These are phyloP conservation scores for Cutaneotrichosporon cutaneum DNA, from an alignment of 1,284 basidiomycete genomes.

Conservation along the genomic window DNA sequence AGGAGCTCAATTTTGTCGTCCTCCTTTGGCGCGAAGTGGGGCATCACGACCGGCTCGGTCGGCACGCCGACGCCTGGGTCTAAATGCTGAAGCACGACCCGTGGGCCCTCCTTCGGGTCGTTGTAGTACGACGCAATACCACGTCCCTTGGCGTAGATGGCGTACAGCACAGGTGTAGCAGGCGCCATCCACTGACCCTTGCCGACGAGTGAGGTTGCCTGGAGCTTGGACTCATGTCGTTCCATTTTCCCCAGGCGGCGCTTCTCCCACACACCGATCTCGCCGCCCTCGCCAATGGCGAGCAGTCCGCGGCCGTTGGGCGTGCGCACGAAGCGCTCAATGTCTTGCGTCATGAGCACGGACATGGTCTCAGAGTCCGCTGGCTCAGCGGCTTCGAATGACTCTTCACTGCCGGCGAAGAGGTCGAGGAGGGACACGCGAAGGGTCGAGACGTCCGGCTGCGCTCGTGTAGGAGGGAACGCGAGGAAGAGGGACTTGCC, in stretches of 20 bases:
- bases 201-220: conserved; percentile 32
- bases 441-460: conserved; percentile 20
- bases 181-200: conserved; percentile 41
- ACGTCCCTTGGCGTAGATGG: conserved; percentile 50
- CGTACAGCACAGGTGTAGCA: conserved; percentile 24
- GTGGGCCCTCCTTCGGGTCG: conserved; percentile 17
- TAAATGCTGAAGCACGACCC: conserved; percentile 44
- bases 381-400: conserved; percentile 14
- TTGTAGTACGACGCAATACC: conserved; percentile 43
- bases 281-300: conserved; percentile 38
- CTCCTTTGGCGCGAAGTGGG: conserved; percentile 35
- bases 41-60: conserved; percentile 34
- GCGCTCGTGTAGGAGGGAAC: conserved; percentile 18
- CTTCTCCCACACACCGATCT: conserved; percentile 47
- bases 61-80: conserved; percentile 32
- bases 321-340: conserved; percentile 46
- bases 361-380: conserved; percentile 21
- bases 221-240: conserved; percentile 12
- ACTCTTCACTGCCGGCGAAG: conserved; percentile 23
- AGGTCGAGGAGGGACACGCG: conserved; percentile 28
- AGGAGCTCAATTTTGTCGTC: conserved; percentile 45
- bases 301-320: conserved; percentile 51
- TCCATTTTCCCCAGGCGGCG: conserved; percentile 33
- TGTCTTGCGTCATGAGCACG: conserved; percentile 35
- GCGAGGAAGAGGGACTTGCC: conserved; percentile 53